These are phyloP conservation scores for Aspergillus udagawae DNA, from an alignment of 2,329 filamentous ascomycete species.

Conservation along the genomic window DNA sequence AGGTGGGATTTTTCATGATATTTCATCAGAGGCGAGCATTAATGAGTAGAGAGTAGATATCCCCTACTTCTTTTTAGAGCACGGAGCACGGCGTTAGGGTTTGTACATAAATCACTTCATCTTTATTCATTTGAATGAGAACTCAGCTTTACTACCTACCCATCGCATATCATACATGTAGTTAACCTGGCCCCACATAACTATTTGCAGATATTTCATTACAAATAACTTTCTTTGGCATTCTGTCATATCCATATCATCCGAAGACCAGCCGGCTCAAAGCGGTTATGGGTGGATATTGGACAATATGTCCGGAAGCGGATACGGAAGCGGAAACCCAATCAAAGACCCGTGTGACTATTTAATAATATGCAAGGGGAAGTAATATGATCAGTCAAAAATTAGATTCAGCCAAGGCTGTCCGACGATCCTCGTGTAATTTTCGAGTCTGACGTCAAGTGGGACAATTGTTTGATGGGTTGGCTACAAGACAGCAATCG, in stretches of 20 bases:
- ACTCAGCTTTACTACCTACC: neutral
- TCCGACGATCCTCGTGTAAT: neutral
- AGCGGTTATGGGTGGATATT: neutral
- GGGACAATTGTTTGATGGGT: neutral
- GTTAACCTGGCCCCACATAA: neutral
- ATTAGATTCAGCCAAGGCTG: neutral
- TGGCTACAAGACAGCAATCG: neutral
- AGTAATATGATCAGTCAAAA: neutral
- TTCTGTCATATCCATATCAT: neutral
- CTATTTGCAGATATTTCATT: neutral
- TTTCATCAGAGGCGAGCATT: neutral
- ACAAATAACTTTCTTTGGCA: neutral
- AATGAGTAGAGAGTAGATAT: neutral
- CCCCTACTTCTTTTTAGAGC: neutral
- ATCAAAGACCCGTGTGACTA: neutral
- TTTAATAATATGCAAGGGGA: neutral
- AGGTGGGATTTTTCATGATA: neutral
- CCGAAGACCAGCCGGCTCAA: neutral
- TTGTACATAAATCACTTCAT: neutral
- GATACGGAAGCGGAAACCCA: constrained; percentile 4
- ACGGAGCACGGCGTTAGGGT: neutral
- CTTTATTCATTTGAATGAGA: neutral
- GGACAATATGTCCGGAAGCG: constrained; percentile 11
- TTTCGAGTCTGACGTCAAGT: neutral
- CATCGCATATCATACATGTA: neutral